Conservation (phyloP, 2,329 filamentous ascomycete species). For the Claviceps lovelessii region DNA sequence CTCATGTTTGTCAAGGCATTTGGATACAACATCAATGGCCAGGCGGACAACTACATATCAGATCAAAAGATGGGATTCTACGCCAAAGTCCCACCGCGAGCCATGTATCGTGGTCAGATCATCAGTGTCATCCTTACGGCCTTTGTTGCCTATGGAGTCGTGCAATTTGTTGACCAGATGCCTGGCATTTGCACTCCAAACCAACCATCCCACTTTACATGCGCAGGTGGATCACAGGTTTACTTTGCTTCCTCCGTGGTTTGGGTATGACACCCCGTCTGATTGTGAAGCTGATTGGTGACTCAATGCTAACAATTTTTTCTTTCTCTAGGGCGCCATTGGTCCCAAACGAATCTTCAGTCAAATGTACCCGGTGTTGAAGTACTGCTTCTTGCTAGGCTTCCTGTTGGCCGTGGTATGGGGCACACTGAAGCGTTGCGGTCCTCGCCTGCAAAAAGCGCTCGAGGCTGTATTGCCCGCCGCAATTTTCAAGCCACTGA, state of each 20-base stretch:
- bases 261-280: conserved; percentile 10
- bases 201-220: conserved; percentile 20
- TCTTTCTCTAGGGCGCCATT: conserved; percentile 10
- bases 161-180: conserved; percentile 22
- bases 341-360: conserved; percentile 23
- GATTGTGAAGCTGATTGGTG: background rate
- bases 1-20: conserved; percentile 38
- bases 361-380: conserved; percentile 26
- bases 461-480: conserved; percentile 2
- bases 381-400: conserved; percentile 30
- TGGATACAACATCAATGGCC: conserved; percentile 27
- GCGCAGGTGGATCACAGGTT: conserved; percentile 16
- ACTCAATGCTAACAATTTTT: background rate
- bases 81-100: conserved; percentile 18
- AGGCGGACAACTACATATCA: conserved; percentile 25
- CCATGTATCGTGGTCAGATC: conserved; percentile 26
- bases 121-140: conserved; percentile 24
- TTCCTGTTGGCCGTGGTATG: conserved; percentile 22
- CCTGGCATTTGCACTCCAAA: conserved; percentile 16
- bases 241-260: conserved; percentile 21
- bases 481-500: conserved; percentile 5
- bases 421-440: conserved; percentile 55
- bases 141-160: conserved; percentile 26
- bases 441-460: conserved; percentile 4
- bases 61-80: conserved; percentile 22